phyloP scores from a whole-genome alignment of 2,329 filamentous ascomycete species.

The Penicillium sp. region DNA sequence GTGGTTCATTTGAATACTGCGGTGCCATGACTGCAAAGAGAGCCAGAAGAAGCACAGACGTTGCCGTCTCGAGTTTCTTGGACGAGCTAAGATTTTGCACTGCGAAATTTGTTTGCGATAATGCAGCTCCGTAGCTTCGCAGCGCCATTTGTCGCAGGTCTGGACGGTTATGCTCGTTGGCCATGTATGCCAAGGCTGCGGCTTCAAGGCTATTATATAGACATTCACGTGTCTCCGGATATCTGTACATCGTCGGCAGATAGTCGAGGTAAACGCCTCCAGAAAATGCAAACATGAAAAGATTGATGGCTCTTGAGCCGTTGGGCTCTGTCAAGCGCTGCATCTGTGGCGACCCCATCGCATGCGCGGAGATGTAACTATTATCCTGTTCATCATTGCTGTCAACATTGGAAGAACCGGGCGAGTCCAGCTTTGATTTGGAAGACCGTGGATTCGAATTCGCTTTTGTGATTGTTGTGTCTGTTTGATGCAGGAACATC shows the following conservation, averaged over 20 bases:
- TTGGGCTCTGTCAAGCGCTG: neutral
- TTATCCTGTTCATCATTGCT: neutral
- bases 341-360: neutral
- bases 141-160: neutral
- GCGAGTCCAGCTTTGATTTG: neutral
- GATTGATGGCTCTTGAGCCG: neutral
- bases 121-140: constrained; percentile 1
- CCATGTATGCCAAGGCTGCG: constrained; percentile 3
- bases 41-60: constrained; percentile 4
- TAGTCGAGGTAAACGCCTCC: constrained; percentile 6
- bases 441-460: neutral
- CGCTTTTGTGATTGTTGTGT: neutral
- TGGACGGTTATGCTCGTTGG: neutral
- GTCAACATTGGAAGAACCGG: neutral
- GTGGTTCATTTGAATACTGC: neutral
- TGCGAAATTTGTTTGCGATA: neutral
- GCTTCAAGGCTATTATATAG: constrained; percentile 2
- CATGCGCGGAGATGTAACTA: neutral
- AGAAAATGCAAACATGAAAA: constrained; percentile 3
- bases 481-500: constrained; percentile 8
- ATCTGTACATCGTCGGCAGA: neutral
- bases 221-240: neutral
- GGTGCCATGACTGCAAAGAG: constrained; percentile 2
- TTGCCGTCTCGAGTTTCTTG: neutral
- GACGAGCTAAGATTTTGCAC: neutral